Evolutionary conservation across 768 basidiomycete genomes (phyloP).

Genomic region (Tylopilus rubrobrunneus): DNA sequence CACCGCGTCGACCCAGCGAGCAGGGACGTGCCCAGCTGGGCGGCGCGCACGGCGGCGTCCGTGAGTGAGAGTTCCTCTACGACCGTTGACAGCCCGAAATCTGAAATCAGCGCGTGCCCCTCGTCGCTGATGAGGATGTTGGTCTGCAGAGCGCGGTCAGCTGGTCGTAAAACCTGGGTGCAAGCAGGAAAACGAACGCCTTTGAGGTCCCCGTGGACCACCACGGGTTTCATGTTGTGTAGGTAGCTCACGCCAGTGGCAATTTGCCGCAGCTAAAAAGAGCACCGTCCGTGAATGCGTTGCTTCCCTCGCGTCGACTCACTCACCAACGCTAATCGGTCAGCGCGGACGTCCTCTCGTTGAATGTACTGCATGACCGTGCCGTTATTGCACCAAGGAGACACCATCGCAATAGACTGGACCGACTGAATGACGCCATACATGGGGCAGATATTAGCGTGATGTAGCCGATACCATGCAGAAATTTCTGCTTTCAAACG

Average conservation of each 20-base stretch:
- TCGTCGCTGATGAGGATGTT: conserved; percentile 55
- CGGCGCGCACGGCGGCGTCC: conserved; percentile 18
- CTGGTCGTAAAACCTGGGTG: neutral
- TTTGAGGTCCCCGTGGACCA: conserved; percentile 62
- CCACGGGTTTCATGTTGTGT: conserved; percentile 49
- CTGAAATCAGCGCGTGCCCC: conserved; percentile 53
- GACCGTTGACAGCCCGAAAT: conserved; percentile 60
- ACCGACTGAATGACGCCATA: conserved; percentile 51
- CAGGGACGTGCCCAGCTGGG: conserved; percentile 29
- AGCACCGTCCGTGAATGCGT: neutral
- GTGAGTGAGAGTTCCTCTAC: conserved; percentile 46
- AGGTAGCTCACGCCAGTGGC: conserved; percentile 57
- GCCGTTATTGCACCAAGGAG: conserved; percentile 61
- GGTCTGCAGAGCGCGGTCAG: conserved; percentile 32
- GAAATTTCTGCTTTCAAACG: conserved; percentile 53
- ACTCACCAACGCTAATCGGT: conserved; percentile 48
- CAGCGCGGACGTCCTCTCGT: conserved; percentile 34
- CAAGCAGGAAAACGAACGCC: conserved; percentile 39
- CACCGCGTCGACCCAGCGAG: conserved; percentile 35
- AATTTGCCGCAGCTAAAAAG: conserved; percentile 45
- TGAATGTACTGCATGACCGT: conserved; percentile 49
- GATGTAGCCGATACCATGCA: conserved; percentile 56
- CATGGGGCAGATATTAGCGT: conserved; percentile 51
- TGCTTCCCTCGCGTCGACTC: neutral
- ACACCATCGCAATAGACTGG: conserved; percentile 58